Conservation (phyloP, 2,329 filamentous ascomycete species). For the Aspergillus sp. region DNA sequence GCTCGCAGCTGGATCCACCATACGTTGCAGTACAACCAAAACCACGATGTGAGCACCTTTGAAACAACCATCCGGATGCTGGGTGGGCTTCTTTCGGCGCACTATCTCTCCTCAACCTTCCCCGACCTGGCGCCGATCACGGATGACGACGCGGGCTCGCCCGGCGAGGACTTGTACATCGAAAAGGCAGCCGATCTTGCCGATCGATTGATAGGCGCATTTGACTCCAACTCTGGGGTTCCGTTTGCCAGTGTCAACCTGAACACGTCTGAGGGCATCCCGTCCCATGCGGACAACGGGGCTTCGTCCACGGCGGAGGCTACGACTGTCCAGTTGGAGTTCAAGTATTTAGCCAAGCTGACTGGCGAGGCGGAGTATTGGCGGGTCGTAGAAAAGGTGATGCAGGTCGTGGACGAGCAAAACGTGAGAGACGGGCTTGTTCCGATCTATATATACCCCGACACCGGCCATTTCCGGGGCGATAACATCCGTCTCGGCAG, state of each 20-base stretch:
- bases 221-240: constrained; percentile 81
- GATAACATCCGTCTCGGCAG: constrained; percentile 88
- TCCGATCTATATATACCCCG: constrained; percentile 85
- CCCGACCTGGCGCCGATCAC: constrained; percentile 73
- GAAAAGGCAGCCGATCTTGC: constrained; percentile 94
- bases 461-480: constrained; percentile 74
- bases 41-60: constrained; percentile 96
- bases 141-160: constrained; percentile 68
- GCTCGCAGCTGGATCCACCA: constrained; percentile 86
- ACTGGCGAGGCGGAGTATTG: constrained; percentile 92
- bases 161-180: constrained; percentile 87
- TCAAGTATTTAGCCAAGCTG: constrained; percentile 94
- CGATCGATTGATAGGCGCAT: constrained; percentile 81
- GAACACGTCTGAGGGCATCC: constrained; percentile 70
- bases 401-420: constrained; percentile 85
- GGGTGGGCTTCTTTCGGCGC: constrained; percentile 85
- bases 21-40: constrained; percentile 79
- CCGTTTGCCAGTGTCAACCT: constrained; percentile 91
- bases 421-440: constrained; percentile 76
- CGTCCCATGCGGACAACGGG: constrained; percentile 79
- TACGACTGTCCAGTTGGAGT: constrained; percentile 87
- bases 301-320: constrained; percentile 94
- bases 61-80: constrained; percentile 98
- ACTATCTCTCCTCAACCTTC: constrained; percentile 86
- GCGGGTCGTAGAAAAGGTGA: constrained; percentile 87